Percentiles rank a stretch among this genome's conserved stretches.
Conservation (phyloP, 352 stramenopile species). For the Sclerospora graminicola region DNA sequence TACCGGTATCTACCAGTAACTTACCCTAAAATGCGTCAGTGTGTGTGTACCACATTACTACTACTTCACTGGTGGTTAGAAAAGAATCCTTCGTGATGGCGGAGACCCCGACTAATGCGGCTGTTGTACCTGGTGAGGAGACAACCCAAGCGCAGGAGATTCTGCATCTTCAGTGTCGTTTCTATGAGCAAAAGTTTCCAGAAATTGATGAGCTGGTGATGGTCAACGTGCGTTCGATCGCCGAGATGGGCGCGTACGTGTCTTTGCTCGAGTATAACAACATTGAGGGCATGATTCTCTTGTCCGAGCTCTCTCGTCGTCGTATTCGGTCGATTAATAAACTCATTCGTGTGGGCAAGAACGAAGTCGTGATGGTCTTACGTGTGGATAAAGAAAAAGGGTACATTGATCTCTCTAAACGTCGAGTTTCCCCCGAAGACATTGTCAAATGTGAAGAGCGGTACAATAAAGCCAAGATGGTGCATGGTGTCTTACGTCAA, state of each 20-base stretch:
- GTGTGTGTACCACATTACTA: too few relatives aligned
- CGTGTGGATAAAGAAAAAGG: conserved; percentile 99
- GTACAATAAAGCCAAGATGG: conserved; percentile 99
- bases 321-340: conserved; percentile 99
- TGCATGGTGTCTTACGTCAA: conserved; percentile 91
- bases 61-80: too few relatives aligned
- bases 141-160: conserved; percentile 51
- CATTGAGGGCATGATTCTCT: conserved; percentile 99
- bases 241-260: conserved; percentile 99
- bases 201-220: conserved; percentile 98
- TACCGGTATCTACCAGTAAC: too few relatives aligned
- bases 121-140: conserved; percentile 27
- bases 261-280: conserved; percentile 99
- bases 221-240: conserved; percentile 93
- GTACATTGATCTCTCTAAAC: conserved; percentile 99
- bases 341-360: conserved; percentile 98
- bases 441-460: conserved; percentile 98
- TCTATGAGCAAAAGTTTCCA: conserved; percentile 90
- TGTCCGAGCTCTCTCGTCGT: conserved; percentile 97
- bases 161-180: conserved; percentile 78
- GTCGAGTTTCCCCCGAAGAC: conserved; percentile 98
- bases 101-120: conserved; percentile 12
- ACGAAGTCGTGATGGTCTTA: conserved; percentile 99
- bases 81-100: conserved; percentile 7
- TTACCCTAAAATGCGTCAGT: too few relatives aligned